These are phyloP conservation scores for Caulochytrium protostelioides DNA, from an alignment of 371 early-diverging fungal species.

Conservation along the genomic window DNA sequence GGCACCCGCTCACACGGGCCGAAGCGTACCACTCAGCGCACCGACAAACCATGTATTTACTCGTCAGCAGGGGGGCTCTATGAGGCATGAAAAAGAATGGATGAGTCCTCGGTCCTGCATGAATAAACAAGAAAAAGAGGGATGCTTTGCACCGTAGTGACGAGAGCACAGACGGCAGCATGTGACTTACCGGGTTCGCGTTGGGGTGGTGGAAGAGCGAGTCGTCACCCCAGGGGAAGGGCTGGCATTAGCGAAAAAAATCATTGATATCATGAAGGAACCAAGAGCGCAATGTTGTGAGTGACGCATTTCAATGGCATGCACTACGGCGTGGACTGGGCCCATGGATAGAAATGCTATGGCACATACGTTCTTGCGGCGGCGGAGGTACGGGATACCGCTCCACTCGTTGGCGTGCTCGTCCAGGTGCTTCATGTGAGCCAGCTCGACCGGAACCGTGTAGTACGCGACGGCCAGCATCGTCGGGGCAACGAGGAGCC, in stretches of 20 bases:
- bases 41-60: too few species aligned
- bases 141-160: too few species aligned
- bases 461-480: conserved; percentile 9
- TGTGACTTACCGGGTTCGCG: conserved; percentile 11
- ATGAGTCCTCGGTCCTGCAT: too few species aligned
- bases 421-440: conserved; percentile 17
- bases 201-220: conserved; percentile 11
- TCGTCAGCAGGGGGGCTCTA: too few species aligned
- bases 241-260: not conserved
- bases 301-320: too few species aligned
- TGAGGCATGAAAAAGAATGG: too few species aligned
- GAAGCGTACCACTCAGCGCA: too few species aligned
- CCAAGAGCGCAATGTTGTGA: not conserved
- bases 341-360: not conserved
- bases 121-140: too few species aligned
- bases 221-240: conserved; percentile 16
- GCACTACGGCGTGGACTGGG: not conserved
- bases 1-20: too few species aligned
- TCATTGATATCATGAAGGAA: conserved; percentile 1
- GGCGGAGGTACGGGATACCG: conserved; percentile 15
- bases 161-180: not conserved
- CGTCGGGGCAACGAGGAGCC: conserved; percentile 15
- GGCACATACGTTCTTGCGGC: conserved; percentile 13
- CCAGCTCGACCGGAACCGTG: conserved; percentile 12
- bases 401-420: conserved; percentile 17